phyloP scores from a whole-genome alignment of 2,329 filamentous ascomycete species.

The Trichoderma oligosporum region DNA sequence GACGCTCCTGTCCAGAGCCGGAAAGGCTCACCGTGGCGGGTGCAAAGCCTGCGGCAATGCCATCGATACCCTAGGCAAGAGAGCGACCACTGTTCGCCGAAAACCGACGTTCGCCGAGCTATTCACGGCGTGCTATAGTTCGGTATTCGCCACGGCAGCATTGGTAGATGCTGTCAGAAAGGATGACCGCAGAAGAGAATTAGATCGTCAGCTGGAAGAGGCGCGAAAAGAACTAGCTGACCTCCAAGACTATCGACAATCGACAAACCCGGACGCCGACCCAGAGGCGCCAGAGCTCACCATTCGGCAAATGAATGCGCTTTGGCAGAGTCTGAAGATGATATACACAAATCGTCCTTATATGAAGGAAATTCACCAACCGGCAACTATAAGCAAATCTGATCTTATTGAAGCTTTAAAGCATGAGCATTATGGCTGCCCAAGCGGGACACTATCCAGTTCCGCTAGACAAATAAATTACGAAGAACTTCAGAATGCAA shows the following conservation, averaged over 20 bases:
- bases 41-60: slow-evolving; percentile 58
- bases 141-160: slow-evolving; percentile 62
- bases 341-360: slow-evolving; percentile 33
- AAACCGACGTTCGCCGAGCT: slow-evolving; percentile 50
- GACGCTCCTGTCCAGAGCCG: slow-evolving; percentile 63
- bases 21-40: slow-evolving; percentile 59
- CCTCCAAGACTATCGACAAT: slow-evolving; percentile 33
- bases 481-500: slow-evolving; percentile 30
- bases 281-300: slow-evolving; percentile 22
- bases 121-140: slow-evolving; percentile 65
- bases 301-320: slow-evolving; percentile 30
- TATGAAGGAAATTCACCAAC: slow-evolving; percentile 36
- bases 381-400: slow-evolving; percentile 28
- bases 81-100: slow-evolving; percentile 48
- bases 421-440: slow-evolving; percentile 30
- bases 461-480: slow-evolving; percentile 28
- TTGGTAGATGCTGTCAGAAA: slow-evolving; percentile 60
- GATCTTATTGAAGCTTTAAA: slow-evolving; percentile 29
- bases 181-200: slow-evolving; percentile 52
- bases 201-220: slow-evolving; percentile 58
- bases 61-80: slow-evolving; percentile 46
- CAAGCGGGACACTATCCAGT: slow-evolving; percentile 23
- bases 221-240: slow-evolving; percentile 46
- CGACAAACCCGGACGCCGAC: slow-evolving; percentile 21
- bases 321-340: slow-evolving; percentile 33